A percentile compares a stretch with the other conserved stretches of the same genome.
phyloP scores from a whole-genome alignment of 306 rosid genomes.

The Fragaria vesca region DNA sequence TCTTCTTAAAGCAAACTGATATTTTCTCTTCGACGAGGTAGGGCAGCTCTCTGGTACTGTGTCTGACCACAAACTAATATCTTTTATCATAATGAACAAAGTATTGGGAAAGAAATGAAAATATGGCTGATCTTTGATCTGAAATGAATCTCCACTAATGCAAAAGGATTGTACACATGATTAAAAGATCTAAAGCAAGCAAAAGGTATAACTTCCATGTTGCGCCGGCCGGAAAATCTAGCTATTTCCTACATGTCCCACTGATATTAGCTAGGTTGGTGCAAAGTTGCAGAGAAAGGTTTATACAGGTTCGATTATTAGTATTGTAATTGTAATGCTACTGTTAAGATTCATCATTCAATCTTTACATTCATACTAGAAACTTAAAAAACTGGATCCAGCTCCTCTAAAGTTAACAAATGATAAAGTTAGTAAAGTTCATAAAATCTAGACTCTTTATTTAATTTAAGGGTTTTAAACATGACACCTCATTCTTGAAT shows the following conservation, averaged over 20 bases:
- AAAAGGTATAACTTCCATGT: not conserved
- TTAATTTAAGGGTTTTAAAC: too few species aligned
- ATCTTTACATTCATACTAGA: not conserved
- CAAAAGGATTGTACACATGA: constrained; percentile 1
- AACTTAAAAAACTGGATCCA: not conserved
- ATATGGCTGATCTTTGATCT: not conserved
- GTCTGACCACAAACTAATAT: constrained; percentile 38
- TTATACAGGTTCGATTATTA: not conserved
- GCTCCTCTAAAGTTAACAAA: too few species aligned
- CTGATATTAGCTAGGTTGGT: not conserved
- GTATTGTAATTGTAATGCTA: not conserved
- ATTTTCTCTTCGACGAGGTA: constrained; percentile 32
- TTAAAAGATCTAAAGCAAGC: not conserved
- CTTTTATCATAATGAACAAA: constrained; percentile 25
- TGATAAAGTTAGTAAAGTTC: too few species aligned
- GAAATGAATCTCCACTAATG: not conserved
- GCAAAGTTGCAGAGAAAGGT: not conserved
- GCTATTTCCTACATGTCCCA: constrained; percentile 4
- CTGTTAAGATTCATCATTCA: not conserved
- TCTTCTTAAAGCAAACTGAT: constrained; percentile 39
- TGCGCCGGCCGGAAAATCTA: not conserved
- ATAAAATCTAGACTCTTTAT: too few species aligned
- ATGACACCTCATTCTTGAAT: too few species aligned
- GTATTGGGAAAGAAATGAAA: not conserved
- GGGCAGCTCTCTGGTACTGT: constrained; percentile 39